Conservation (phyloP, 768 basidiomycete species). For the Rhodotorula paludigena region DNA sequence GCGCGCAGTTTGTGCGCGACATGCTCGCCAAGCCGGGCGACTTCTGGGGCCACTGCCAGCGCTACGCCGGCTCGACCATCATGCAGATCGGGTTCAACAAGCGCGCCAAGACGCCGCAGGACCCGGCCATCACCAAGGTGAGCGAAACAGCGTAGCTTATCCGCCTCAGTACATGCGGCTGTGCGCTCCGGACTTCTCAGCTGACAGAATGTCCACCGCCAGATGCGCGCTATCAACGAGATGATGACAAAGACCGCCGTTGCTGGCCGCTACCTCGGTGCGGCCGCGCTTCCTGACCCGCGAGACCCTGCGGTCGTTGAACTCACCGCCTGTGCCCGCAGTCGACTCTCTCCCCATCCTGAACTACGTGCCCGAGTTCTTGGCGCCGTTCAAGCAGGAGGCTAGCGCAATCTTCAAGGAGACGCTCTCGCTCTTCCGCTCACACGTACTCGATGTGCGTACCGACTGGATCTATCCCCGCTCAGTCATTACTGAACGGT, state of each 20-base stretch:
- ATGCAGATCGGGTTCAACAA: conserved; percentile 40
- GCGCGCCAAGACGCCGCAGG: conserved; percentile 31
- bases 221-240: conserved; percentile 35
- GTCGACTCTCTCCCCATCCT: conserved; percentile 41
- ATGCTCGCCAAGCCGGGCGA: conserved; percentile 30
- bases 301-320: not conserved
- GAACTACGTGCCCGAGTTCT: conserved; percentile 34
- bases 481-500: too few relatives aligned
- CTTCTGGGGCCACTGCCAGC: conserved; percentile 40
- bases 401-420: conserved; percentile 33
- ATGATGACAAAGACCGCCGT: conserved; percentile 40
- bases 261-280: conserved; percentile 37
- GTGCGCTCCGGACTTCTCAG: not conserved
- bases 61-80: conserved; percentile 8
- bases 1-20: conserved; percentile 34
- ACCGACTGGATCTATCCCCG: not conserved
- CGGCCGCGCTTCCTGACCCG: not conserved
- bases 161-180: not conserved
- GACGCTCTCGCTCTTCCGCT: conserved; percentile 35
- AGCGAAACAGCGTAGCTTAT: not conserved
- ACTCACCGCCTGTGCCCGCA: not conserved
- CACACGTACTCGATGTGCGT: conserved; percentile 34
- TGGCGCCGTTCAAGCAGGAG: conserved; percentile 40
- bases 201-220: not conserved
- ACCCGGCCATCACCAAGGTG: conserved; percentile 37